phyloP scores from a whole-genome alignment of 345 rosid species.

The Heritiera littoralis region DNA sequence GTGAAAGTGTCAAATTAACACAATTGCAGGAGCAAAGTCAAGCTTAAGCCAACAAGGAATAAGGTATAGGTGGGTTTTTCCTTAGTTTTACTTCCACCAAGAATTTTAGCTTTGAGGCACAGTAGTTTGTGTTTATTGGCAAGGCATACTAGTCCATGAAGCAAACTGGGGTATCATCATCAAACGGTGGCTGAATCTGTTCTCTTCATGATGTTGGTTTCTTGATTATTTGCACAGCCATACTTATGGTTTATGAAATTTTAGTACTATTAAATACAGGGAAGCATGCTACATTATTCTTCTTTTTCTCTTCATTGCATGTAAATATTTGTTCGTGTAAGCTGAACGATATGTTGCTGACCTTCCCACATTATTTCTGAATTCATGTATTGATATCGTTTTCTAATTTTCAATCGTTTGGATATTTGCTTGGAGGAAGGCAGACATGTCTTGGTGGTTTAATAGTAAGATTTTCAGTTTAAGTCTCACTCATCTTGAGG shows the following conservation, averaged over 20 bases:
- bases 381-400: background rate
- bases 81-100: conserved; percentile 1
- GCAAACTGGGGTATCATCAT: background rate
- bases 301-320: background rate
- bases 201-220: background rate
- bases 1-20: background rate
- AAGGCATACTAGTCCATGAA: background rate
- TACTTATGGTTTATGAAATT: background rate
- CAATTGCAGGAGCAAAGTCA: background rate
- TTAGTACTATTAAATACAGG: background rate
- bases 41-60: background rate
- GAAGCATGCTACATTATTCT: background rate
- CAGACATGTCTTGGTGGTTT: background rate
- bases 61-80: background rate
- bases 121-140: background rate
- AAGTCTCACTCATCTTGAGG: too few relatives aligned
- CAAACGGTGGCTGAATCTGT: background rate
- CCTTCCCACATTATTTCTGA: background rate
- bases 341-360: background rate
- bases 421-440: background rate
- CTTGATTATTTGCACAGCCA: background rate
- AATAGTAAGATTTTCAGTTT: too few relatives aligned
- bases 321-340: background rate
- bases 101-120: background rate
- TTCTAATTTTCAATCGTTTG: background rate